phyloP scores from a whole-genome alignment of 257 asterid genomes.

The Ballota nigra region DNA sequence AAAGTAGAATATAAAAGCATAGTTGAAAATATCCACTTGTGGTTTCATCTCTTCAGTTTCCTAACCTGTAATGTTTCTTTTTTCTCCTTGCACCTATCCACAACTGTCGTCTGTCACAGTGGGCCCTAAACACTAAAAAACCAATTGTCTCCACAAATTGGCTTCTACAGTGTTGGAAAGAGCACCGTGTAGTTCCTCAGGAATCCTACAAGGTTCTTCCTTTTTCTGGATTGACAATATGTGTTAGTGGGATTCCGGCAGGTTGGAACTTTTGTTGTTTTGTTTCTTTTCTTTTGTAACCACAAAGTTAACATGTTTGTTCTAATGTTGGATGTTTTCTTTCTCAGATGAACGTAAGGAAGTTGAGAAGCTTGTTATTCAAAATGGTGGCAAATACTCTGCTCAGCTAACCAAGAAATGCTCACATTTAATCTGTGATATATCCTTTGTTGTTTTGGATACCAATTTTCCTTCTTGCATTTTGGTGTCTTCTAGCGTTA shows the following conservation, averaged over 20 bases:
- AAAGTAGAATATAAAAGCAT: background rate
- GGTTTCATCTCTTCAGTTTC: conserved; percentile 9
- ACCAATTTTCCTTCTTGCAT: conserved; percentile 11
- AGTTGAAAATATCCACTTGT: background rate
- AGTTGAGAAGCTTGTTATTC: conserved; percentile 65
- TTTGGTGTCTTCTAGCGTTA: background rate
- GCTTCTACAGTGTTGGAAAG: conserved; percentile 98
- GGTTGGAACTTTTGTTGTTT: conserved; percentile 44
- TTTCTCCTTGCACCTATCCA: conserved; percentile 19
- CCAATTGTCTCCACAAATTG: conserved; percentile 76
- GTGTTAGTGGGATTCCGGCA: conserved; percentile 77
- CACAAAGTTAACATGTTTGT: conserved; percentile 11
- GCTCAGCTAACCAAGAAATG: conserved; percentile 83
- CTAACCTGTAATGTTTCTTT: conserved; percentile 22
- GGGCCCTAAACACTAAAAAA: conserved; percentile 82
- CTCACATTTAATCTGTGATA: conserved; percentile 88
- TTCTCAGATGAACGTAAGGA: conserved; percentile 72
- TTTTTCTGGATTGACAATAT: conserved; percentile 77
- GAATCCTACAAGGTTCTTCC: conserved; percentile 86
- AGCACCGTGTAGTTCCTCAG: conserved; percentile 93
- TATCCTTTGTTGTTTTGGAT: conserved; percentile 54
- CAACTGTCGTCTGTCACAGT: conserved; percentile 47
- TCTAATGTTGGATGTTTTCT: conserved; percentile 12
- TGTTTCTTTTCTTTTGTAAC: conserved; percentile 11
- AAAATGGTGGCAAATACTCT: conserved; percentile 92